A percentile compares a stretch with the other conserved stretches of the same genome.
Conservation (phyloP, 371 early-diverging fungal genomes). For the Saksenaea oblongispora region DNA sequence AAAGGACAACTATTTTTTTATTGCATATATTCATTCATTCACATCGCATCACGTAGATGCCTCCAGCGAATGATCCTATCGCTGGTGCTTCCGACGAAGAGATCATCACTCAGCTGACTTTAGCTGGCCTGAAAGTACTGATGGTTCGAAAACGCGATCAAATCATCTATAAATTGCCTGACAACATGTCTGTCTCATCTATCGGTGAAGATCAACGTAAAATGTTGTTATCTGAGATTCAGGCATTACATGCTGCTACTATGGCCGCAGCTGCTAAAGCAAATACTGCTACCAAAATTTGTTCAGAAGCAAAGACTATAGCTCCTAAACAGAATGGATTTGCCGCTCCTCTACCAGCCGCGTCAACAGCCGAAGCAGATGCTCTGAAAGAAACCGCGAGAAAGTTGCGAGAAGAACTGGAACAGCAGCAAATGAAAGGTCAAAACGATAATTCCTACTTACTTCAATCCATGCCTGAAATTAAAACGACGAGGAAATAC, state of each 20-base stretch:
- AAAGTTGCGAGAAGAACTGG: constrained; percentile 39
- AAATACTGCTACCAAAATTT: constrained; percentile 19
- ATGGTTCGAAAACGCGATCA: constrained; percentile 63
- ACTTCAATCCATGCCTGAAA: constrained; percentile 13
- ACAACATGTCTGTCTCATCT: constrained; percentile 58
- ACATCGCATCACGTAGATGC: neutral
- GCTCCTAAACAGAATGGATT: constrained; percentile 33
- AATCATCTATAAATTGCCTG: constrained; percentile 64
- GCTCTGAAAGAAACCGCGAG: constrained; percentile 41
- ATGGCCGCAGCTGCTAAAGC: constrained; percentile 47
- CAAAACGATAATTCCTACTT: constrained; percentile 8
- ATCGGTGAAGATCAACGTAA: constrained; percentile 53
- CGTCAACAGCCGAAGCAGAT: constrained; percentile 39
- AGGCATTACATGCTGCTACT: constrained; percentile 53
- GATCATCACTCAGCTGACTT: constrained; percentile 54
- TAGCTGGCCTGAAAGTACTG: constrained; percentile 61
- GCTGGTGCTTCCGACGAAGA: constrained; percentile 37
- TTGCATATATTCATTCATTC: neutral
- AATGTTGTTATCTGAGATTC: constrained; percentile 52
- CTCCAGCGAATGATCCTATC: neutral
- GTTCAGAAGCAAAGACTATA: constrained; percentile 23
- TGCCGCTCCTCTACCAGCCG: constrained; percentile 28
- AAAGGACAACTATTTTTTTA: neutral
- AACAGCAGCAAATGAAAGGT: constrained; percentile 23
- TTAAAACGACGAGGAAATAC: constrained; percentile 61